Conservation (phyloP, 2,329 filamentous ascomycete species). For the Penicillium psychrosexuale region DNA sequence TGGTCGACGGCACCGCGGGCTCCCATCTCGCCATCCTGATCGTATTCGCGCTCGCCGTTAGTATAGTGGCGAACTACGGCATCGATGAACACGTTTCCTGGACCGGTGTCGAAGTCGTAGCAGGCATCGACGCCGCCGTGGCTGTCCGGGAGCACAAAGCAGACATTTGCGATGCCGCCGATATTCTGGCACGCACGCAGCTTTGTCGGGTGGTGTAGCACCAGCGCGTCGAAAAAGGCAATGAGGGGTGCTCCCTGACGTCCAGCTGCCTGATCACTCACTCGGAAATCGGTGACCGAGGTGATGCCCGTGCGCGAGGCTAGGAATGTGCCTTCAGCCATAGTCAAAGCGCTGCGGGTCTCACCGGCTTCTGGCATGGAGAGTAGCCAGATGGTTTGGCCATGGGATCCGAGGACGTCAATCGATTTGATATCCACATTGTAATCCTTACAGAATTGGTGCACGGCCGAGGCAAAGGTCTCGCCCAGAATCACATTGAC, state of each 20-base stretch:
- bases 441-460: conserved; percentile 49
- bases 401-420: conserved; percentile 57
- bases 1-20: conserved; percentile 51
- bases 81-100: conserved; percentile 57
- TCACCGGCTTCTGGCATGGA: conserved; percentile 52
- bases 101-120: conserved; percentile 56
- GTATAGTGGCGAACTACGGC: conserved; percentile 56
- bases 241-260: conserved; percentile 56
- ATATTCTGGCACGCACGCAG: conserved; percentile 61
- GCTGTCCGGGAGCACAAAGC: conserved; percentile 37
- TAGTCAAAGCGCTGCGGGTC: conserved; percentile 51
- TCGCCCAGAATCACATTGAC: conserved; percentile 58
- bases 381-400: conserved; percentile 58
- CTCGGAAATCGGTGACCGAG: conserved; percentile 57
- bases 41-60: conserved; percentile 50
- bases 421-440: conserved; percentile 46
- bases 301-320: conserved; percentile 57
- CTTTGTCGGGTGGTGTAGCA: conserved; percentile 57
- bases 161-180: conserved; percentile 60
- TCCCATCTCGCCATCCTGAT: conserved; percentile 53
- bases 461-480: conserved; percentile 53
- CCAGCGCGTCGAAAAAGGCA: conserved; percentile 56
- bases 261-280: conserved; percentile 56
- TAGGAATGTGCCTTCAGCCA: conserved; percentile 58
- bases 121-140: conserved; percentile 33